Evolutionary conservation across 768 basidiomycete species (phyloP), one percentile per base, ranked within the genome.

Genomic region (Floccularia luteovirens): DNA sequence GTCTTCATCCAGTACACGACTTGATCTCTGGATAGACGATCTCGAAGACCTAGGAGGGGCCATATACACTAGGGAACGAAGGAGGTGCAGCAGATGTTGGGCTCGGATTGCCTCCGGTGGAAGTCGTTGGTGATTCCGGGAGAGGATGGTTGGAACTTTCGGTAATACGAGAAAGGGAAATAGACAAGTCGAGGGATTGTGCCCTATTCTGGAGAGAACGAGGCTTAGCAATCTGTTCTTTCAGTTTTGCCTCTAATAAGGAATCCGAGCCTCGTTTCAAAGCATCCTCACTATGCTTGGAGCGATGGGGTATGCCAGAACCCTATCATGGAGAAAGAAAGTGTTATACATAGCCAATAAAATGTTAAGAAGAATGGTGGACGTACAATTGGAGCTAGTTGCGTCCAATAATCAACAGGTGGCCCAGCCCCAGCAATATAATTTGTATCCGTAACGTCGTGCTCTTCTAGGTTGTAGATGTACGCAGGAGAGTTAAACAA

Each of bases 401-500:
- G 81, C 14, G 81, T 75, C 85, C 84, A 88, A 50, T 86, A 85
- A 43, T 89, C 86, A 35, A 68, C 66, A 27, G 71, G 66, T 19
- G 70, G 60, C 16, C 66, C 72, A 19, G 72, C 70, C 2, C 51
- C 50, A 27, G 54, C 39, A 25, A 77, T 61, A 52, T 79, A 84
- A 30, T 66, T 74, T 4, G 73, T 61, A 44, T 79, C 81, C 24
- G 69, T 60, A 43, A 83, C 84, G 40, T 84, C 75, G 13, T 73
- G 78, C 43, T 82, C 77, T 44, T 89, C 84, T 10, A 87, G 63
- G 52, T 87, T 79, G 50, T 88, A 90, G 39, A 86, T 81, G 50
- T 88, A 89, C 3, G 84, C 72, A 16, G 88, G 83, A 0, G 83
- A 78, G 54, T 92, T 87, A 66, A 98, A 96, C 50, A 98, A 57